Evolutionary conservation across 2,329 filamentous ascomycete species (phyloP).

Genomic region (Ophiocordyceps camponoti-leonardi): DNA sequence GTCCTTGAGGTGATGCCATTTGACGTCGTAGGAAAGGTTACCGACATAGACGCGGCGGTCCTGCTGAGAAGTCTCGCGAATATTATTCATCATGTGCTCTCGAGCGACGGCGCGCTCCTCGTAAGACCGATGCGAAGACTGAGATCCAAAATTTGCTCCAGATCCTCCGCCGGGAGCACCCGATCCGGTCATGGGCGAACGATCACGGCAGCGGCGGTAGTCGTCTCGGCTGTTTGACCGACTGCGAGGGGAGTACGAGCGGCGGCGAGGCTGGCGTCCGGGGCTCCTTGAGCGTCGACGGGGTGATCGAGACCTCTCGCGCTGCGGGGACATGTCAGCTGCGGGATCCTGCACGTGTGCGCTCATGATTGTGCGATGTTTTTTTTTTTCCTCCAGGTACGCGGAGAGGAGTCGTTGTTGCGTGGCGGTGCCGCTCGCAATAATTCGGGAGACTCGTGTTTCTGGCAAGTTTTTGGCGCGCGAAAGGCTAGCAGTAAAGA

Average conservation of each 20-base stretch:
- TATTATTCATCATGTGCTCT: conserved; percentile 90
- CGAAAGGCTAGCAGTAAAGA: neutral
- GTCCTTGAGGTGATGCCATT: conserved; percentile 99
- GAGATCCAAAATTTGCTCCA: conserved; percentile 45
- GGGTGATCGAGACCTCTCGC: conserved; percentile 68
- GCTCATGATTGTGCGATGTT: neutral
- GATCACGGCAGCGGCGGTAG: conserved; percentile 56
- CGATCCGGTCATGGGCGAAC: conserved; percentile 72
- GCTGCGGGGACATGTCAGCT: conserved; percentile 32
- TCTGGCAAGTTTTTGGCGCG: neutral
- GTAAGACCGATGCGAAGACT: conserved; percentile 50
- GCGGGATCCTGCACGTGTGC: neutral
- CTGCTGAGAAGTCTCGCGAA: conserved; percentile 90
- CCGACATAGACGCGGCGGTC: conserved; percentile 99
- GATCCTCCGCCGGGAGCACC: conserved; percentile 53
- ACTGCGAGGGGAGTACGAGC: conserved; percentile 64
- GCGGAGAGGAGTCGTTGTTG: neutral
- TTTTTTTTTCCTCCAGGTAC: neutral
- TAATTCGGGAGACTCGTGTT: neutral
- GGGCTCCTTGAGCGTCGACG: conserved; percentile 76
- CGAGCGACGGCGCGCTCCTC: conserved; percentile 73
- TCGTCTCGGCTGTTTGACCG: conserved; percentile 62
- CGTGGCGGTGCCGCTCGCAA: neutral
- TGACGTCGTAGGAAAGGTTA: conserved; percentile 98
- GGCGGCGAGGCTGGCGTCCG: conserved; percentile 48